Evolutionary conservation across 1,284 basidiomycete species (phyloP).

Genomic region (Boletus austroedulis): DNA sequence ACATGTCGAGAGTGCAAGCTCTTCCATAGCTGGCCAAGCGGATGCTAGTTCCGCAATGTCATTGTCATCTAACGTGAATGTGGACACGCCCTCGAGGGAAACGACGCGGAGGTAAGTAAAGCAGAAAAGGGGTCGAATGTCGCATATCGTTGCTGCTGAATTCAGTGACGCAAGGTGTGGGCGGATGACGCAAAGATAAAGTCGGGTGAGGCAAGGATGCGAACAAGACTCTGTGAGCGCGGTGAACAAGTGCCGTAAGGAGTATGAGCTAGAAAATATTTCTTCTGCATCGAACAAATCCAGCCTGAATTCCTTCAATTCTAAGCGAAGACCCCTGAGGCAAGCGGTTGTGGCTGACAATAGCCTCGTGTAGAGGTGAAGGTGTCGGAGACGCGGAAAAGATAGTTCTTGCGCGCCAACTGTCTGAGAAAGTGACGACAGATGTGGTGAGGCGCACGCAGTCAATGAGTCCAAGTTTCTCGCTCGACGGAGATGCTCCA

Average conservation of each 20-base stretch:
- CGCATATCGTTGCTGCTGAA: conserved; percentile 6
- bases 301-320: conserved; percentile 19
- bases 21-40: conserved; percentile 24
- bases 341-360: conserved; percentile 14
- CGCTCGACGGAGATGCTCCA: conserved; percentile 19
- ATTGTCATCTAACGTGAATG: conserved; percentile 18
- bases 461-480: conserved; percentile 19
- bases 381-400: conserved; percentile 15
- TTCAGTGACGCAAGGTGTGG: conserved; percentile 6
- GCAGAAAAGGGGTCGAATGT: conserved; percentile 17
- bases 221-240: conserved; percentile 17
- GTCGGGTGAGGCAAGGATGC: conserved; percentile 3
- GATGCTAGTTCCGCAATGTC: conserved; percentile 13
- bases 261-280: conserved; percentile 1
- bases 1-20: conserved; percentile 20
- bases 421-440: conserved; percentile 11
- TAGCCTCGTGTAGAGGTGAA: conserved; percentile 22
- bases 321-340: conserved; percentile 10
- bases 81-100: conserved; percentile 19
- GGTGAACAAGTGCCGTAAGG: conserved; percentile 14
- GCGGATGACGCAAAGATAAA: conserved; percentile 18
- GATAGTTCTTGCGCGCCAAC: not conserved
- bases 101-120: conserved; percentile 17
- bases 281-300: conserved; percentile 25
- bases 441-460: conserved; percentile 10